These are phyloP conservation scores for Botryotinia convoluta DNA, from an alignment of 2,329 filamentous ascomycete species.

Conservation along the genomic window DNA sequence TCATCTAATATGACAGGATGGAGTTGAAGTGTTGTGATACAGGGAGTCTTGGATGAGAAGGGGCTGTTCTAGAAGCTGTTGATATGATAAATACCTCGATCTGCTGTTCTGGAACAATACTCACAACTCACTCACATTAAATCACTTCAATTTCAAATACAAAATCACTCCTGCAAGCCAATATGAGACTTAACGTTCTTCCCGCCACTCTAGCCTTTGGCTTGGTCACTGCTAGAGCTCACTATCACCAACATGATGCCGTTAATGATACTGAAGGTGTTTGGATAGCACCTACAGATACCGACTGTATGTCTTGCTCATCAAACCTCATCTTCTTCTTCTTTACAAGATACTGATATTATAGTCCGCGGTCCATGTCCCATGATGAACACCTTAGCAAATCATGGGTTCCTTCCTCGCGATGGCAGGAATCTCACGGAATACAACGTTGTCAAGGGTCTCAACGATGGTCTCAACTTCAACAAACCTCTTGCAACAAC, in stretches of 20 bases:
- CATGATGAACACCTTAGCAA: conserved; percentile 46
- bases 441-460: conserved; percentile 39
- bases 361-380: conserved; percentile 41
- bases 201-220: background rate
- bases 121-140: background rate
- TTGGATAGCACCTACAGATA: background rate
- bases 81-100: background rate
- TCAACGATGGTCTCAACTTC: conserved; percentile 46
- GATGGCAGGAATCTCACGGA: conserved; percentile 41
- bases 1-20: background rate
- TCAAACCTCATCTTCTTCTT: background rate
- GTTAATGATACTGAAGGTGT: background rate
- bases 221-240: background rate
- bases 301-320: background rate
- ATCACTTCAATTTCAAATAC: background rate
- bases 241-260: background rate
- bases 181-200: conserved; percentile 10
- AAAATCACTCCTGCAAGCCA: background rate
- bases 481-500: conserved; percentile 41
- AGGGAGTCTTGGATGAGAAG: background rate
- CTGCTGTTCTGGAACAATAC: background rate
- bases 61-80: background rate
- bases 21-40: background rate
- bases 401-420: conserved; percentile 45
- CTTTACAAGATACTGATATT: conserved; percentile 10